These are phyloP conservation scores for Colletotrichum tamarilloi DNA, from an alignment of 2,329 filamentous ascomycete genomes.

Conservation along the genomic window DNA sequence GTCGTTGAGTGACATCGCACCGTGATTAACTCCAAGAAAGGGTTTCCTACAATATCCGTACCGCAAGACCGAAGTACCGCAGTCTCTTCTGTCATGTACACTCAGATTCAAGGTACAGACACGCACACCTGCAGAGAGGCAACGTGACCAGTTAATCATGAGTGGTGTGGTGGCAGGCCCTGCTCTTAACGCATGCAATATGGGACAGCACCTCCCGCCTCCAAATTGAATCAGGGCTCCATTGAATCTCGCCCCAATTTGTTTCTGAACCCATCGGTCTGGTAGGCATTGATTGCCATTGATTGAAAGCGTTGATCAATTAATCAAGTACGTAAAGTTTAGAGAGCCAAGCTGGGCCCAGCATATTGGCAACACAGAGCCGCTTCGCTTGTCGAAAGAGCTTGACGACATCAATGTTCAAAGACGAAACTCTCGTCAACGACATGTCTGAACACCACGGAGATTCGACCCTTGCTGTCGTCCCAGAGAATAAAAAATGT, in stretches of 20 bases:
- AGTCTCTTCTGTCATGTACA: background rate
- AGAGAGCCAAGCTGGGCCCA: constrained; percentile 22
- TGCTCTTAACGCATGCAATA: constrained; percentile 18
- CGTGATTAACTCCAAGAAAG: background rate
- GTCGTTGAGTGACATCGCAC: constrained; percentile 17
- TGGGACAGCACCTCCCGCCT: constrained; percentile 25
- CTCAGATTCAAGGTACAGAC: too few species aligned
- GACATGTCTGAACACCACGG: background rate
- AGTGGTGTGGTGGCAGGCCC: constrained; percentile 25
- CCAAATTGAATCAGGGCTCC: constrained; percentile 25
- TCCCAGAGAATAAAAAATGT: background rate
- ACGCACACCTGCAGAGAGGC: background rate
- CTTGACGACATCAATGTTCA: background rate
- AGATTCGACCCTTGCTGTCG: background rate
- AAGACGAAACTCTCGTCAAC: background rate
- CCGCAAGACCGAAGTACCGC: background rate
- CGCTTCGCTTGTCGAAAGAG: constrained; percentile 45
- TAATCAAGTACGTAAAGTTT: constrained; percentile 8
- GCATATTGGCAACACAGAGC: constrained; percentile 41
- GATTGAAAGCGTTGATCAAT: constrained; percentile 17
- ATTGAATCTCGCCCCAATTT: constrained; percentile 2
- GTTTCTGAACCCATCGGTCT: background rate
- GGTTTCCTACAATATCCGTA: background rate
- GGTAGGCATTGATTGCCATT: constrained; percentile 23
- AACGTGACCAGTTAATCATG: constrained; percentile 17